A percentile compares a stretch with the other conserved stretches of the same genome.
phyloP scores from a whole-genome alignment of 2,329 filamentous ascomycete genomes.

The Ophiostoma himal-ulmi region DNA sequence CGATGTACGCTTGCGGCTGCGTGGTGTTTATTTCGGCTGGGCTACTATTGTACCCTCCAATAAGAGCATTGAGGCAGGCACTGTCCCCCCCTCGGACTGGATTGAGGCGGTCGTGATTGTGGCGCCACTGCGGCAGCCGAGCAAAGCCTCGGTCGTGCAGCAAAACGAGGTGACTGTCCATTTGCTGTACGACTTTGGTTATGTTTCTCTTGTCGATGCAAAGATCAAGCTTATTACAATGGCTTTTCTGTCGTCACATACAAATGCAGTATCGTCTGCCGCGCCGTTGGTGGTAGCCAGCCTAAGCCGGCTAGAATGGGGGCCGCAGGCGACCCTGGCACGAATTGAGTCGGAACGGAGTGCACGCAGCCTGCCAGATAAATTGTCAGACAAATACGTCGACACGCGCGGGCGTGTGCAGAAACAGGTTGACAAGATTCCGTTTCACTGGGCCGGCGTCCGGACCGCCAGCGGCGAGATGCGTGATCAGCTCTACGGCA shows the following conservation, averaged over 20 bases:
- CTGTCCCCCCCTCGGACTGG: slow-evolving; percentile 44
- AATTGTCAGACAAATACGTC: slow-evolving; percentile 42
- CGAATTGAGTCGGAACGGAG: slow-evolving; percentile 38
- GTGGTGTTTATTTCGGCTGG: slow-evolving; percentile 63
- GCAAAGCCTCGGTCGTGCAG: slow-evolving; percentile 36
- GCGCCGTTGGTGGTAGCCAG: slow-evolving; percentile 41
- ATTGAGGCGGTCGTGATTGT: slow-evolving; percentile 54
- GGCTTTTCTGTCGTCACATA: slow-evolving; percentile 47
- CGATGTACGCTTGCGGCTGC: slow-evolving; percentile 48
- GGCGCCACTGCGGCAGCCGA: slow-evolving; percentile 42
- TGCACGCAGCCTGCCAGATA: slow-evolving; percentile 39
- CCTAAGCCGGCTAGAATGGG: slow-evolving; percentile 44
- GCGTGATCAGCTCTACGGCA: slow-evolving; percentile 46
- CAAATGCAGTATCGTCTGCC: slow-evolving; percentile 25
- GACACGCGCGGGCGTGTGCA: slow-evolving; percentile 47
- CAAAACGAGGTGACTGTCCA: slow-evolving; percentile 43
- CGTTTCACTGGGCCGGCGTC: slow-evolving; percentile 54
- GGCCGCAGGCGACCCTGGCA: slow-evolving; percentile 36
- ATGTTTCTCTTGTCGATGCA: slow-evolving; percentile 36
- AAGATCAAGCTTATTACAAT: slow-evolving; percentile 52
- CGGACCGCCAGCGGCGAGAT: slow-evolving; percentile 44
- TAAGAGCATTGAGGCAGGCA: slow-evolving; percentile 28
- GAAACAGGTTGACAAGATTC: slow-evolving; percentile 51
- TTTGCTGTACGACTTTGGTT: slow-evolving; percentile 47
- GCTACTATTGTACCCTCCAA: slow-evolving; percentile 37